phyloP scores from a whole-genome alignment of 352 stramenopile genomes.

The Phytophthora constricta region DNA sequence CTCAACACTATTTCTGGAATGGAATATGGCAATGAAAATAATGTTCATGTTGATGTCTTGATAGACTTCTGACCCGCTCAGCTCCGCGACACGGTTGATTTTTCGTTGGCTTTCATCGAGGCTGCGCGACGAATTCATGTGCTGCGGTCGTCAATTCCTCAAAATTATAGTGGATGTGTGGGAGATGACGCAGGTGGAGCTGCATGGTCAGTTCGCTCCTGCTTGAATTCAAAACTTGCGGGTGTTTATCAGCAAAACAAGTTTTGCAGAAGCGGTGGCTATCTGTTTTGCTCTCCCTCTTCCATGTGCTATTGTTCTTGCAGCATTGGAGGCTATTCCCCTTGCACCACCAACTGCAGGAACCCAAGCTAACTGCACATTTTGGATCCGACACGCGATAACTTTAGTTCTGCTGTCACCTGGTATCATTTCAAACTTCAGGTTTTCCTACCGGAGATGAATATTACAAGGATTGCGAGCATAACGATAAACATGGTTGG shows the following conservation, averaged over 20 bases:
- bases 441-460: slow-evolving; percentile 6
- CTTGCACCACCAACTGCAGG: background rate
- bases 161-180: background rate
- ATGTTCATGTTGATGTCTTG: too few relatives aligned
- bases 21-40: too few relatives aligned
- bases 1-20: too few relatives aligned
- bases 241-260: background rate
- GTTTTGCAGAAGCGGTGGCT: background rate
- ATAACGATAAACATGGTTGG: background rate
- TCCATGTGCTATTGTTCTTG: background rate
- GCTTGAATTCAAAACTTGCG: slow-evolving; percentile 1
- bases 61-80: too few relatives aligned
- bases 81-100: too few relatives aligned
- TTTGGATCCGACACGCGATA: slow-evolving; percentile 2
- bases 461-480: background rate
- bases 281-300: slow-evolving; percentile 12
- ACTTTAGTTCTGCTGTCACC: slow-evolving; percentile 3
- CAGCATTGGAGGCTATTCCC: background rate
- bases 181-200: slow-evolving; percentile 18
- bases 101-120: too few relatives aligned
- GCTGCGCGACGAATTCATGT: background rate
- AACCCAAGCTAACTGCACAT: background rate
- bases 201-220: slow-evolving; percentile 5
- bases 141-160: background rate
- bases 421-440: background rate